Evolutionary conservation across 345 rosid genomes (phyloP), one percentile per base, ranked within the genome.

Genomic region (Populus deltoides): DNA sequence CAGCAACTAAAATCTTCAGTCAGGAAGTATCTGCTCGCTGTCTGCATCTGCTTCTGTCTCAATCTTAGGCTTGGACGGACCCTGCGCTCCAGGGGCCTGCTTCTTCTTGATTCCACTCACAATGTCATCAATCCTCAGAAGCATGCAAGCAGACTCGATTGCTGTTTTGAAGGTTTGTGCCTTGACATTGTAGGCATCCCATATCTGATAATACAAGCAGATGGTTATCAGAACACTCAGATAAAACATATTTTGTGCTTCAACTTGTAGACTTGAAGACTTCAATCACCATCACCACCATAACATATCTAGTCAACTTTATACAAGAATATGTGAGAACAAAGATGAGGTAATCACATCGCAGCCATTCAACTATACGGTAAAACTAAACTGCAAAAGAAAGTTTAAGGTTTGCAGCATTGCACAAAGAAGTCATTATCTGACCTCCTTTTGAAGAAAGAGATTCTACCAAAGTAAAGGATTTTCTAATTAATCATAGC

Each of bases 41-140:
- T 96, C 98, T 3, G 97, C 98, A 87, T 96, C 98, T 49, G 88
- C 97, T 86, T 92, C 98, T 0, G 98, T 92, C 87, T 93, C 99
- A 31, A 93, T 81, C 69, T 88, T 86, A 0, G 99, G 97, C 80
- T 93, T 89, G 61, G 92, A 80, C 22, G 89, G 89, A 39, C 76
- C 80, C 68, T 70, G 84, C 72, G 97, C 86, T 66, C 97, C 99
- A 8, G 99, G 91, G 72, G 97, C 91, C 82, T 89, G 92, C 86
- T 89, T 88, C 92, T 93, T 93, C 93, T 96, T 93, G 80, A 96
- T 90, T 63, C 99, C 99, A 74, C 99, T 96, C 41, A 96, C 98
- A 76, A 93, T 96, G 88, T 96, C 98, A 43, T 96, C 97, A 39
- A 93, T 96, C 80, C 99, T 85, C 45, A 96, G 80, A 77, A 96